Evolutionary conservation across 1,284 basidiomycete genomes (phyloP), one percentile per base, ranked within the genome.

Genomic region (Leccinum subspadiceum): DNA sequence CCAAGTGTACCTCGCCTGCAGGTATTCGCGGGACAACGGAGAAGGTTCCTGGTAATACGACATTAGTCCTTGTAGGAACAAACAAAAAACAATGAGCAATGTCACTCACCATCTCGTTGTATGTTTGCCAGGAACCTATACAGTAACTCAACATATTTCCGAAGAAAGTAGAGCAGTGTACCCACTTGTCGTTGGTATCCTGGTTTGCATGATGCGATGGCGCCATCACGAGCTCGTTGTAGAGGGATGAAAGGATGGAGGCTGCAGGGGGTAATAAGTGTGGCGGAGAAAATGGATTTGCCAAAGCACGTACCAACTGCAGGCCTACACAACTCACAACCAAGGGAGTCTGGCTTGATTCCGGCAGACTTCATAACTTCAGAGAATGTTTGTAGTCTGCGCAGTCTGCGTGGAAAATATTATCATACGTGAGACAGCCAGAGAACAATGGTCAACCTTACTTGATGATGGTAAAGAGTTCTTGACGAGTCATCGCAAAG

Each of bases 291-390:
- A 48, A 13, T n/a, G 6, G 39, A 29, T 39, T 20, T 22, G 1
- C 29, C 2, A 50, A 24, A 13, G 17, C 12, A 54, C 64, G 80
- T 84, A 13, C 81, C 89, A 44, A 92, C 78, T 2, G 83, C 83
- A 2, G 90, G 90, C 65, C 87, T 89, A 75, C 90, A 92, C 26
- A 86, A 73, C 70, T 92, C 90, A 66, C 90, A 92, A 1, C 90
- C 90, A 5, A 88, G 67, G 1, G 84, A 78, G 48, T 81, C 75
- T 24, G 77, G 70, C 48, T 79, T 80, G 13, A 78, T 76, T 29
- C 87, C 88, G 5, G 77, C 76, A 9, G 75, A 75, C 13, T 72
- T 68, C 81, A 90, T 85, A 52, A 89, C 77, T 24, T 82, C 80
- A 1, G 74, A 65, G 64, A 89, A 87, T 20, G 81, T 83, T 63